Evolutionary conservation across 768 basidiomycete genomes (phyloP).

Genomic region (Hericium erinaceus): DNA sequence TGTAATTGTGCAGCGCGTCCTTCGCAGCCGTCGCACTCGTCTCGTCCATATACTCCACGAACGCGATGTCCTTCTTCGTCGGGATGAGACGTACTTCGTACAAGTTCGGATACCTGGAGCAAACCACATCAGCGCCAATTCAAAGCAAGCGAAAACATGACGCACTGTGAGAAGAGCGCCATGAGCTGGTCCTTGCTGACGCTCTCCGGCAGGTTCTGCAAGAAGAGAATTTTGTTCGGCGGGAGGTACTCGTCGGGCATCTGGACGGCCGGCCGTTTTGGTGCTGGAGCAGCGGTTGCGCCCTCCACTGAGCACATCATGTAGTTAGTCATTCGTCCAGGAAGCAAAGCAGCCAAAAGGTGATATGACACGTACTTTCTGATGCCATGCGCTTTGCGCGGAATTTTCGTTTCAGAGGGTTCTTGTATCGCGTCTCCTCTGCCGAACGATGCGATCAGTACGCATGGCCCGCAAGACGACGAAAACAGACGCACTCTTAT

Average conservation of each 20-base stretch:
- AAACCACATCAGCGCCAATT: not conserved
- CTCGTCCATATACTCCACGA: conserved; percentile 97
- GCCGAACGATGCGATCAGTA: not conserved
- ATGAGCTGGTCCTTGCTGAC: conserved; percentile 90
- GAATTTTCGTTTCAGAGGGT: conserved; percentile 84
- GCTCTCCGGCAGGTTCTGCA: conserved; percentile 91
- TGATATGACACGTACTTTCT: conserved; percentile 45
- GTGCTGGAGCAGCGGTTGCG: conserved; percentile 48
- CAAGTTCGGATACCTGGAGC: conserved; percentile 81
- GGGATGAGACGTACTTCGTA: conserved; percentile 98
- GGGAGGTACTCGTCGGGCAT: conserved; percentile 99
- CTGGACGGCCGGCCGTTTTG: conserved; percentile 79
- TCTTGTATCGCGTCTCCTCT: conserved; percentile 80
- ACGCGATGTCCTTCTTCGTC: conserved; percentile 94
- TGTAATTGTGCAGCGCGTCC: conserved; percentile 96
- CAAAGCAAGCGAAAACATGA: conserved; percentile 11
- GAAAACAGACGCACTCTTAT: conserved; percentile 60
- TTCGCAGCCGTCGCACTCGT: conserved; percentile 84
- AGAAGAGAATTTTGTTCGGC: conserved; percentile 97
- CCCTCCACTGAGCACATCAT: conserved; percentile 48
- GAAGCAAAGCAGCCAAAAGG: conserved; percentile 1
- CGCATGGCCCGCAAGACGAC: not conserved
- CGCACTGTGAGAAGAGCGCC: conserved; percentile 84
- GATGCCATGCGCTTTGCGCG: conserved; percentile 72
- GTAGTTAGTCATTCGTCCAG: not conserved